Evolutionary conservation across 1,284 basidiomycete genomes (phyloP), one percentile per base, ranked within the genome.

Genomic region (Pyrrhoderma lamaoense): DNA sequence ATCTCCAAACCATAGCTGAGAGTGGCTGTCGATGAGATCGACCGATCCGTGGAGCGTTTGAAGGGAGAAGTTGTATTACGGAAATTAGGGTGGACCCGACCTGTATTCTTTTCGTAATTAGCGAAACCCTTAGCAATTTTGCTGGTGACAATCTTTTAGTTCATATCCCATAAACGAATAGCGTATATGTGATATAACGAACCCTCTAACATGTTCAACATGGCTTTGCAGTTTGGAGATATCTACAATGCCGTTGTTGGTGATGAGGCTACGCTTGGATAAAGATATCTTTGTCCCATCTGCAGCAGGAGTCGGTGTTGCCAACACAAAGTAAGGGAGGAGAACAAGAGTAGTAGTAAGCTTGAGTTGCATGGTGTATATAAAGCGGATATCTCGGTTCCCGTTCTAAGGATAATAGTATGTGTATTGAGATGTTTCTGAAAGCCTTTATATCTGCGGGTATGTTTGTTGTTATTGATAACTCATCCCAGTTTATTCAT

Each of bases 221-320:
- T 55, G 53, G 11, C 45, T 34, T 27, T 51, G 49, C 18, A 55
- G 39, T 34, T 27, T 39, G 21, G 47, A 21, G 18, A 48, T 36
- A 42, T 55, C 27, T 23, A 48, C 49, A 4, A 55, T 49, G 19
- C 53, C 53, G 42, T 55, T 42, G 40, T 47, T 55, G 18, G 23
- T 36, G 35, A 55, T 11, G 3, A 40, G 21, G 18, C 37, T 44
- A 27, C 49, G 49, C 40, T 47, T 51, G 38, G 27, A 42, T 2
- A 55, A 39, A 9, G 62, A 57, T 23, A 66, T 59, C 39, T 34
- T 51, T 27, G 21, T 51, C 18, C 49, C 53, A 8, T 25, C 16
- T 34, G 35, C 27, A 14, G 45, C 37, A 21, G 49, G 39, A 1
- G 45, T 31, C 13, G 53, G 53, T 13, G 49, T 21, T 11, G 53